Evolutionary conservation across 352 stramenopile genomes (phyloP).

Genomic region (Phytophthora boehmeriae): DNA sequence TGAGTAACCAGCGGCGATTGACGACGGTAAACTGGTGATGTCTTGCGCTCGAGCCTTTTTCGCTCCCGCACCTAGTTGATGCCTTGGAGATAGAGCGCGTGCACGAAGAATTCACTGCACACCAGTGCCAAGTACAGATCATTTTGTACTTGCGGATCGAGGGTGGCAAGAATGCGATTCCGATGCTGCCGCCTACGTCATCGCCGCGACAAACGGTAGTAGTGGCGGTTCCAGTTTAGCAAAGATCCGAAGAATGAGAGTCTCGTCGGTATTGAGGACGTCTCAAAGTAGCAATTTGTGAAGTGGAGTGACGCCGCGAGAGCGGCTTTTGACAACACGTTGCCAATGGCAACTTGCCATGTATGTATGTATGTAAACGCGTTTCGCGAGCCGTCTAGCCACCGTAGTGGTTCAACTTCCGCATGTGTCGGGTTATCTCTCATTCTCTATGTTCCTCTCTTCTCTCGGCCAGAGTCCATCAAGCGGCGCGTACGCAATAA

Average conservation of each 20-base stretch:
- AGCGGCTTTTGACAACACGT: no score
- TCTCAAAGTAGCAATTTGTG: conserved; percentile 16
- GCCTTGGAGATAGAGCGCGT: conserved; percentile 22
- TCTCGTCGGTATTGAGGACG: not conserved
- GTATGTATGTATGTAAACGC: no score
- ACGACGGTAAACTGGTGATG: not conserved
- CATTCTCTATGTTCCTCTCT: no score
- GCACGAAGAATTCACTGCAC: conserved; percentile 20
- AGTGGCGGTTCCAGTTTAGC: conserved; percentile 3
- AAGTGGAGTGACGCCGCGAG: conserved; percentile 7
- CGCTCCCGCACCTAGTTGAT: conserved; percentile 11
- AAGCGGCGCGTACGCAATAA: no score
- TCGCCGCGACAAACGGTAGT: not conserved
- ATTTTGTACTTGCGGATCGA: conserved; percentile 5
- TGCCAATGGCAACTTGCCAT: no score
- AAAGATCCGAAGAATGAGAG: conserved; percentile 9
- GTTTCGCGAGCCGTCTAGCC: no score
- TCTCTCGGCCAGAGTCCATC: no score
- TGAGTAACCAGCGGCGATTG: conserved; percentile 5
- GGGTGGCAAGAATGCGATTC: conserved; percentile 4
- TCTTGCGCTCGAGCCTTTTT: conserved; percentile 7
- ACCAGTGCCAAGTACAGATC: conserved; percentile 22
- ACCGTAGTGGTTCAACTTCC: no score
- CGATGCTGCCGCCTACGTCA: conserved; percentile 7
- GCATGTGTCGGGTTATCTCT: no score